Base-by-base conservation (phyloP, 176 grass and related monocot species). In the Eleusine indica region DNA sequence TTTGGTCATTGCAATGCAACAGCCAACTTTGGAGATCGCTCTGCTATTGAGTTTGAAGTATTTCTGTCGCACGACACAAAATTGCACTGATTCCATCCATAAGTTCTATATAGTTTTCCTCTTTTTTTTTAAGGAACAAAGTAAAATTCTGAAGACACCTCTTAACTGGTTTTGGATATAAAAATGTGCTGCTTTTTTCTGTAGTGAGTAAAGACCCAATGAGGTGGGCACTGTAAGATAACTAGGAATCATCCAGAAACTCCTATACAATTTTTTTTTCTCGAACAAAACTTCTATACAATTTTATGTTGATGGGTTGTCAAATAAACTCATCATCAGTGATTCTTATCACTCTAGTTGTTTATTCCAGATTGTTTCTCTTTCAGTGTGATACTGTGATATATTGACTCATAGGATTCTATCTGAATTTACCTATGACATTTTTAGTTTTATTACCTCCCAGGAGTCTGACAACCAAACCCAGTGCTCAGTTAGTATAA, bases 391-490 rank as follows among this genome's bases (percentile, higher is more conserved):
- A 25, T 25, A 25, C 25, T 25, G 25, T 25, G 25, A 1, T 65
- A 28, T 68, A 61, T 80, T 9, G 61, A 53, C 19, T 70, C 18
- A 64, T 32, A 80, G 58, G 7, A 71, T 30, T 4, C 7, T 43
- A 29, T 63, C 32, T 67, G 3, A 82, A 66, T 38, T 48, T 48
- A 39, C 41, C 15, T 38, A 47, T 37, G 58, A 28, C 11, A 60
- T 73, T 47, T 3, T 21, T 38, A 18, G 74, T 29, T 60, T 22
- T 78, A 17, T 40, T 22, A 9, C 22, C 21, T 72, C 52, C 25
- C 71, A 92, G 91, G 87, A 87, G 11, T 87, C 60, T 12, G 91
- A 92, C 68, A 78, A 82, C 43, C 87, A 90, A 87, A 92, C 87
- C 54, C 91, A 87, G 38, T 89, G 87, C 77, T 90, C 84, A 74